Evolutionary conservation across 768 basidiomycete species (phyloP).

Genomic region (Lanmaoa pseudosensibilis): DNA sequence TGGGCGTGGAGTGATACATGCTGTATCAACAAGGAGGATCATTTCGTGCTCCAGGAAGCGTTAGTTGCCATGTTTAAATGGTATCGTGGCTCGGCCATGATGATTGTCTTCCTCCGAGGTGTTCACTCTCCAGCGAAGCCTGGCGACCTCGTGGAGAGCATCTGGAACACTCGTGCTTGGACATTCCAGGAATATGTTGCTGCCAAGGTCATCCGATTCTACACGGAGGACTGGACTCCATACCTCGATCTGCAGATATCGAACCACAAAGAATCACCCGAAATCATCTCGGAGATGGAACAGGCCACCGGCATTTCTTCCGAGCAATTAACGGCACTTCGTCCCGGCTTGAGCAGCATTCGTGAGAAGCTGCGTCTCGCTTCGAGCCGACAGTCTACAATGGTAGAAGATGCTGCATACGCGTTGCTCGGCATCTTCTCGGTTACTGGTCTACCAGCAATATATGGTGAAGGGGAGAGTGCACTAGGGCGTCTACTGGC

Average conservation of each 20-base stretch:
- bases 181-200: slow-evolving; percentile 8
- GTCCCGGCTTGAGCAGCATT: not conserved
- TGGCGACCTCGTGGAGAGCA: not conserved
- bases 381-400: not conserved
- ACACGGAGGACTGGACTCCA: not conserved
- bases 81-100: slow-evolving; percentile 1
- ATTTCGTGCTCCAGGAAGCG: not conserved
- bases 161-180: slow-evolving; percentile 9
- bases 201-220: slow-evolving; percentile 1
- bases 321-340: not conserved
- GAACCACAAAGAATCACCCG: slow-evolving; percentile 2
- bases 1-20: slow-evolving; percentile 17
- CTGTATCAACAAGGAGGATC: slow-evolving; percentile 4
- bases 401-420: not conserved
- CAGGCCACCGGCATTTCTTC: not conserved
- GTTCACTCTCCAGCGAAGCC: not conserved
- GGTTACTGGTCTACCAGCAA: not conserved
- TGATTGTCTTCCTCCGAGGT: slow-evolving; percentile 3
- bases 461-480: not conserved
- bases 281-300: slow-evolving; percentile 9
- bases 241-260: not conserved
- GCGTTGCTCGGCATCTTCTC: slow-evolving; percentile 1
- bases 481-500: not conserved
- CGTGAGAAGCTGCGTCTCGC: not conserved
- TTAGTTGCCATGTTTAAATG: slow-evolving; percentile 5